Evolutionary conservation across 2,329 filamentous ascomycete genomes (phyloP).

Genomic region (Colletotrichum phormii): DNA sequence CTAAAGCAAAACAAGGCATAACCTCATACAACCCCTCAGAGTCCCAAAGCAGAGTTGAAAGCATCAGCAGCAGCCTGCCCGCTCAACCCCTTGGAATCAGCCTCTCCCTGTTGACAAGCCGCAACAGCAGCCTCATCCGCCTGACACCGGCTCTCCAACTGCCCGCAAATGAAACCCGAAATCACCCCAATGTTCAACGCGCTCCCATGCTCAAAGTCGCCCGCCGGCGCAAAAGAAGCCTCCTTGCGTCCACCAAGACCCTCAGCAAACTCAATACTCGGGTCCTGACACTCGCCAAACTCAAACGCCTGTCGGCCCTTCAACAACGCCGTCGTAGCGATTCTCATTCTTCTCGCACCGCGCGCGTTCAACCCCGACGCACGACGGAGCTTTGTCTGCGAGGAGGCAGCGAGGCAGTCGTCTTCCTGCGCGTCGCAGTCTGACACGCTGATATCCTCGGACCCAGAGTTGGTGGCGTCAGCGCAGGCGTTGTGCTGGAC

Average conservation of each 20-base stretch:
- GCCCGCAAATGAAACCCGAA: constrained; percentile 59
- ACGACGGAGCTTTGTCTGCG: constrained; percentile 34
- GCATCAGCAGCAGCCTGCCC: constrained; percentile 42
- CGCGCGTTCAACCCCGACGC: constrained; percentile 12
- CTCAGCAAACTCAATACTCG: constrained; percentile 61
- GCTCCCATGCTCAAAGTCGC: constrained; percentile 64
- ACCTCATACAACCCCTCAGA: constrained; percentile 20
- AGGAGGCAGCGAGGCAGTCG: constrained; percentile 47
- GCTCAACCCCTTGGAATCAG: constrained; percentile 39
- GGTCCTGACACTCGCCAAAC: constrained; percentile 60
- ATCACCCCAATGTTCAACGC: constrained; percentile 54
- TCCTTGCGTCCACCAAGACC: constrained; percentile 62
- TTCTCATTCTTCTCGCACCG: constrained; percentile 33
- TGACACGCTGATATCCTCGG: constrained; percentile 47
- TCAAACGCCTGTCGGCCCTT: constrained; percentile 43
- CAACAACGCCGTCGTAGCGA: constrained; percentile 34
- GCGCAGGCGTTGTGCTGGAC: constrained; percentile 64
- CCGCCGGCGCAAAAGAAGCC: constrained; percentile 53
- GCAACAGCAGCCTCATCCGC: constrained; percentile 38
- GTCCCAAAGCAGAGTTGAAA: constrained; percentile 39
- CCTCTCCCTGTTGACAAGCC: constrained; percentile 37
- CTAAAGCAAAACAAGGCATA: too few relatives aligned
- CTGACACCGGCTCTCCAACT: constrained; percentile 47
- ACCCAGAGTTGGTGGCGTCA: constrained; percentile 60
- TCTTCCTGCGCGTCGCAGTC: constrained; percentile 59